phyloP scores from a whole-genome alignment of 148 eudicot species.

The Bassia scoparia region DNA sequence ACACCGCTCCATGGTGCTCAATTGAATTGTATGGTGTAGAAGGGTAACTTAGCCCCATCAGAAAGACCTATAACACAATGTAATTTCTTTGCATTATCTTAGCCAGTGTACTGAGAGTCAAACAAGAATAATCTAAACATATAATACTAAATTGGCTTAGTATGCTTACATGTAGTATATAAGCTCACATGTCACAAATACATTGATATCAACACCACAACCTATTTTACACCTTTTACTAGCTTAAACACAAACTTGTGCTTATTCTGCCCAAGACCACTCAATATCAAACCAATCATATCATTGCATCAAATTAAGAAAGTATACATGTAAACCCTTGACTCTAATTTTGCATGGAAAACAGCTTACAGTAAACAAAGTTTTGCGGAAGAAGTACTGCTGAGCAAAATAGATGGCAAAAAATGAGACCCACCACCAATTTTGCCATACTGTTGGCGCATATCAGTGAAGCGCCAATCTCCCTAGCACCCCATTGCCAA shows the following conservation, averaged over 20 bases:
- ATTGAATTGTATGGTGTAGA: constrained; percentile 60
- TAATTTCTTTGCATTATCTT: background rate
- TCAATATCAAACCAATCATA: background rate
- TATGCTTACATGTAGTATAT: too few species aligned
- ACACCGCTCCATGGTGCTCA: constrained; percentile 49
- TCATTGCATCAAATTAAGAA: background rate
- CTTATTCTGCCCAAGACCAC: background rate
- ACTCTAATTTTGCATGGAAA: background rate
- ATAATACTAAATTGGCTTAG: background rate
- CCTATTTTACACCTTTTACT: background rate
- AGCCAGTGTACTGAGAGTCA: background rate
- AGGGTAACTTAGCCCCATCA: constrained; percentile 69
- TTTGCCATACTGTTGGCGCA: constrained; percentile 59
- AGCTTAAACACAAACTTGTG: background rate
- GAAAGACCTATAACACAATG: constrained; percentile 53
- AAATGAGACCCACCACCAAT: constrained; percentile 95
- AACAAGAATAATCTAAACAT: background rate
- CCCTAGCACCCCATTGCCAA: constrained; percentile 95
- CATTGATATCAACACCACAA: background rate
- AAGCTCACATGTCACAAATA: background rate
- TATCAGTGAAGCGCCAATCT: constrained; percentile 89
- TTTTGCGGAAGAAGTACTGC: constrained; percentile 38
- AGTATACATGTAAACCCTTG: background rate
- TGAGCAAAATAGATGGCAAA: constrained; percentile 74
- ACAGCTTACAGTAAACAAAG: background rate